Evolutionary conservation across 78 protist genomes (phyloP).

Genomic region (Speleostelium caveatum): DNA sequence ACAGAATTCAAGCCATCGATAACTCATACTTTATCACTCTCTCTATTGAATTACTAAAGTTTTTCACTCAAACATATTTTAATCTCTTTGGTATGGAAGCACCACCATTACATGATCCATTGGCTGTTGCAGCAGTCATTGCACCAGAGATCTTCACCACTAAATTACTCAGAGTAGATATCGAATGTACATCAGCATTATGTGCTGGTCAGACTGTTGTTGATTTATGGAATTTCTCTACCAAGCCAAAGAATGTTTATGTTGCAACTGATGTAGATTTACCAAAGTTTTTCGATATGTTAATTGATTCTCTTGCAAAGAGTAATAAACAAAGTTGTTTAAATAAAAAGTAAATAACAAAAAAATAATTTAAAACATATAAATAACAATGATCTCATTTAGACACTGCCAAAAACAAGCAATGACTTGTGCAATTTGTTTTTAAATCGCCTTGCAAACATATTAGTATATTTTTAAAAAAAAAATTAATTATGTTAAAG

Average conservation of each 20-base stretch:
- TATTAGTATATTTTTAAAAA: no score
- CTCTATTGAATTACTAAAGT: slow-evolving; percentile 74
- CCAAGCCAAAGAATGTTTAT: slow-evolving; percentile 74
- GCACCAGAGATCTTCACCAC: slow-evolving; percentile 83
- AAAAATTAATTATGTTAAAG: no score
- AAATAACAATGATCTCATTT: no score
- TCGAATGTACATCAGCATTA: slow-evolving; percentile 61
- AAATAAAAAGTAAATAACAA: no score
- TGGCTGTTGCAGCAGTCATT: slow-evolving; percentile 88
- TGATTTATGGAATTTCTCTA: slow-evolving; percentile 79
- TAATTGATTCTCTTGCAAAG: slow-evolving; percentile 43
- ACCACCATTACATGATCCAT: slow-evolving; percentile 95
- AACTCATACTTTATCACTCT: slow-evolving; percentile 53
- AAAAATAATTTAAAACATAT: no score
- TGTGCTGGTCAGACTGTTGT: slow-evolving; percentile 81
- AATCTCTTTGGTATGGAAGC: slow-evolving; percentile 47
- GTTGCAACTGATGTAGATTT: slow-evolving; percentile 82
- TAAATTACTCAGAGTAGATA: slow-evolving; percentile 81
- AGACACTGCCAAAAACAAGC: no score
- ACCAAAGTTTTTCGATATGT: slow-evolving; percentile 76
- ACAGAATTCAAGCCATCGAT: slow-evolving; percentile 44
- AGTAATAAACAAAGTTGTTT: slow-evolving; percentile 51
- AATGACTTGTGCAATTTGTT: no score
- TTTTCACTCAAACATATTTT: slow-evolving; percentile 83
- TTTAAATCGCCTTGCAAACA: no score